Evolutionary conservation across 148 eudicot species (phyloP), one percentile per base, ranked within the genome.

Genomic region (Oxyria digyna): DNA sequence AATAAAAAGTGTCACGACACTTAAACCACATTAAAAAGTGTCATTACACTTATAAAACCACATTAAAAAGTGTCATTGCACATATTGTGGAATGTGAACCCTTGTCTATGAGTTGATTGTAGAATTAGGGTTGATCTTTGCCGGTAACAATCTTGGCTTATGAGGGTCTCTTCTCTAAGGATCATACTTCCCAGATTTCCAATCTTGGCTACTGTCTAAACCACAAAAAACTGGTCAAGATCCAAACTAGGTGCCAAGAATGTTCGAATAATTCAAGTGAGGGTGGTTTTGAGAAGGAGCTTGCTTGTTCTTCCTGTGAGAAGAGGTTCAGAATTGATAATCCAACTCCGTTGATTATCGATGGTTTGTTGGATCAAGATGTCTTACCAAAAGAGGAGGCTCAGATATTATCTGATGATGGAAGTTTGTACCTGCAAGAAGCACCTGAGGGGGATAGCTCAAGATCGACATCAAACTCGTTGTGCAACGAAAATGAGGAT

Each of bases 301-400:
- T 38, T 72, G 40, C 80, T 62, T 89, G 97, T 82, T 86, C 81
- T 78, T 91, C 95, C 42, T 91, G 97, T 82, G 87, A 81, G 69
- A 73, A 65, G 40, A 66, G 52, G 20, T 75, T 82, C 1, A 74
- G 71, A 0, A 65, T 55, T 1, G 71, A 78, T 62, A 52, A 32
- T 62, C 64, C 80, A 62, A 69, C 80, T 50, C 77, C 49, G 31
- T 21, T 62, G 14, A 54, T 74, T 68, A 73, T 78, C 23, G 73
- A 75, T 69, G 78, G 73, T 77, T 69, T 67, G 72, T 76, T 80
- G 74, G 84, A 75, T 49, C 18, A 72, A 41, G 33, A 57, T 52
- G 43, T 67, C n/a, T n/a, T n/a, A n/a, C n/a, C 68, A 42, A 59
- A 72, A 23, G 48, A 62, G 15, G 72, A 76, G 46, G 71, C 62